Evolutionary conservation across 2,329 filamentous ascomycete species (phyloP).

Genomic region (Colletotrichum sp.): DNA sequence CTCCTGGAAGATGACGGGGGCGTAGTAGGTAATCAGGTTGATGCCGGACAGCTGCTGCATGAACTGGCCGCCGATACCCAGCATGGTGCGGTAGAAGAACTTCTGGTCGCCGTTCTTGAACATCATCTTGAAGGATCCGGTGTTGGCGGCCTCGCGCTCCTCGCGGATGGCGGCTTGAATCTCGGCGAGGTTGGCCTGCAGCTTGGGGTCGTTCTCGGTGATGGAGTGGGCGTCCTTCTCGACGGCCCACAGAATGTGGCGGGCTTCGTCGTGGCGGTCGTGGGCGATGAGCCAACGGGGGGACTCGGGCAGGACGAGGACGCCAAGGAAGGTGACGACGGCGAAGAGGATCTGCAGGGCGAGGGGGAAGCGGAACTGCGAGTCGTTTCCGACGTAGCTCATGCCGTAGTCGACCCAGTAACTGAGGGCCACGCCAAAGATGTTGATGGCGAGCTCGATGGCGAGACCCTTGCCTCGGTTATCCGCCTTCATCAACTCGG

Average conservation of each 20-base stretch:
- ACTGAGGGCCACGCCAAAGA: conserved; percentile 38
- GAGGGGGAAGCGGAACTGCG: conserved; percentile 50
- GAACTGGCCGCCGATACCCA: conserved; percentile 49
- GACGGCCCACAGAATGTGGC: conserved; percentile 36
- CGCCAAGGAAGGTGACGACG: conserved; percentile 35
- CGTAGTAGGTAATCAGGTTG: conserved; percentile 40
- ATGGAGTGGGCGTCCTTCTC: conserved; percentile 30
- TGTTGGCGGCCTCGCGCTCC: conserved; percentile 40
- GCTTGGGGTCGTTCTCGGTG: conserved; percentile 28
- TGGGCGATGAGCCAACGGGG: conserved; percentile 55
- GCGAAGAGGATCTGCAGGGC: conserved; percentile 49
- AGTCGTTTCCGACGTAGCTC: conserved; percentile 36
- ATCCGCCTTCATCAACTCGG: conserved; percentile 44
- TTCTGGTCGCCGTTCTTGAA: conserved; percentile 47
- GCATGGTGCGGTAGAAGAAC: conserved; percentile 42
- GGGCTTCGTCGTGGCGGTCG: conserved; percentile 48
- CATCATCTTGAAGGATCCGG: conserved; percentile 37
- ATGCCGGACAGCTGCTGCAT: conserved; percentile 45
- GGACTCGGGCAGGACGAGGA: conserved; percentile 45
- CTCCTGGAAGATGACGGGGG: conserved; percentile 49
- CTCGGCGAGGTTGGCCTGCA: conserved; percentile 34
- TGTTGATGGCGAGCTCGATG: conserved; percentile 41
- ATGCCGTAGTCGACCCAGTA: conserved; percentile 45
- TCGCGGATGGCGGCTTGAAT: conserved; percentile 45
- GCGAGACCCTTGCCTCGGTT: conserved; percentile 37